Evolutionary conservation across 176 grass and related monocot genomes (phyloP), one percentile per base, ranked within the genome.

Genomic region (Ananas comosus): DNA sequence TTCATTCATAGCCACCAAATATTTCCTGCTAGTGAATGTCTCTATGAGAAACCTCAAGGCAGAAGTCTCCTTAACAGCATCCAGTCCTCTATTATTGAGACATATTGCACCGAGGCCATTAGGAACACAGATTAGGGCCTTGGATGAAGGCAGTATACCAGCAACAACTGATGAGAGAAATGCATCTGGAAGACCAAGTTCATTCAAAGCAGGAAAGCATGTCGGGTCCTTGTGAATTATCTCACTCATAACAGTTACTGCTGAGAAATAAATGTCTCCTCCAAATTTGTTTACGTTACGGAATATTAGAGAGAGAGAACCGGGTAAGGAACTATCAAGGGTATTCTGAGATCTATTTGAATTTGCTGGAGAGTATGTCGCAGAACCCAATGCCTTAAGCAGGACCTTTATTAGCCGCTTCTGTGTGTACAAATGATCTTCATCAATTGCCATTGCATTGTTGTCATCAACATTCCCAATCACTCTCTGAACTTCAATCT

Each of bases 191-290:
- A 99, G 81, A 74, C 86, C 89, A 83, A 87, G 85, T 71, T 99
- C 89, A 67, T 91, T 80, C 67, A 99, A 74, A 81, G 85, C 68
- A 87, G 78, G 65, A 83, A 90, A 99, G 75, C 94, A 93, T 67
- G 87, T 99, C 63, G 94, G 94, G 63, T 99, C 94, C 75, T 90
- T 99, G 65, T 99, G 94, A 76, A 99, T 99, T 73, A 99, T 99
- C 78, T 99, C 94, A 51, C 89, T 93, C 94, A 99, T 93, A 81
- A 99, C 86, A 79, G 89, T 90, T 67, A 99, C 94, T 69, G 89
- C 82, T 74, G 94, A 92, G 84, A 93, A 99, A 76, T 99, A 99
- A 48, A 99, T 99, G 51, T 99, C 89, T 18, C 94, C 94, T 69
- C 94, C 94, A 80, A 99, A 99, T 68, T 64, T 88, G 9, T 81